Evolutionary conservation across 2,329 filamentous ascomycete species (phyloP), one percentile per base, ranked within the genome.

Genomic region (Fusarium sambucinum): DNA sequence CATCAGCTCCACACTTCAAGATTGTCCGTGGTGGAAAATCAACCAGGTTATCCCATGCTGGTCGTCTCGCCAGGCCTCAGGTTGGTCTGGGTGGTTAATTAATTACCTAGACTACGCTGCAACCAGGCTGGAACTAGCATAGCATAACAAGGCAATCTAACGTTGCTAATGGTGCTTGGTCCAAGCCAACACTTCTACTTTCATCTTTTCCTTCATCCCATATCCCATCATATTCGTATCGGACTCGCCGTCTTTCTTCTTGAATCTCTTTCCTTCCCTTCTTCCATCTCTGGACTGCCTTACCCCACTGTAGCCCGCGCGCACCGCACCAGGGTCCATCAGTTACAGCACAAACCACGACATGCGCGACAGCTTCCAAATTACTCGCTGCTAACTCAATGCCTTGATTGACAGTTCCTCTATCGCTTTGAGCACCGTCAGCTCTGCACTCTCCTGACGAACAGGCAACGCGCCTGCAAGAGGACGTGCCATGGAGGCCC

Each of bases 401-500:
- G 72, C 58, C 62, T 68, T 53, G 52, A 25, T 62, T 50, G 55
- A 23, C 67, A 74, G 72, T 65, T 68, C 58, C 59, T 65, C 55
- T 62, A 55, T 72, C 69, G 60, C 63, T 73, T 61, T 74, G 72
- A 74, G 72, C 72, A 70, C 62, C 59, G 56, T 66, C 60, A 42
- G 72, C 72, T 74, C 70, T 62, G 45, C 56, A 53, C 57, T 72
- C 67, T 72, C 69, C 63, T 71, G 67, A 69, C 63, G 32, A 51
- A 67, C 58, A 56, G 55, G 55, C 63, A 70, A 46, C 66, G 42
- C 63, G 67, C 67, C 67, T 59, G 44, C 38, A 58, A 65, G 62
- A 56, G 69, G 64, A 63, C 70, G 64, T 69, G 72, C 69, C 62
- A 74, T 75, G 74, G 74, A 73, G 56, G 71, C 64, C 70, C 65